phyloP scores from a whole-genome alignment of 345 rosid genomes.

The Diplotaxis tenuifolia region DNA sequence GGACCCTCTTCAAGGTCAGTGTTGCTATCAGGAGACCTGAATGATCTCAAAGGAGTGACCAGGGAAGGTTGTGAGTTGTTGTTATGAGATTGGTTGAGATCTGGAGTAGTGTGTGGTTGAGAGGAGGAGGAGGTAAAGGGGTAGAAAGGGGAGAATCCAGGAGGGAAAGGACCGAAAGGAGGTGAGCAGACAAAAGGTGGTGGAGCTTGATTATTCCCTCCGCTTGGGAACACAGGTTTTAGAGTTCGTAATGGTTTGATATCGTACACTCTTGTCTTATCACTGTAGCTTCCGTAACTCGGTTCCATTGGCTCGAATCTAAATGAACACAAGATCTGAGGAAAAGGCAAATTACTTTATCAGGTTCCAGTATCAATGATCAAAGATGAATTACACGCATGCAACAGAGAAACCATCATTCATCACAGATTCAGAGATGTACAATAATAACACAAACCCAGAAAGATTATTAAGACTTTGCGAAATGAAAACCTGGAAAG shows the following conservation, averaged over 20 bases:
- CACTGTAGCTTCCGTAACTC: constrained; percentile 18
- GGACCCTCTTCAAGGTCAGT: too few species aligned
- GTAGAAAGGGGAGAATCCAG: constrained; percentile 67
- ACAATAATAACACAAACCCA: neutral
- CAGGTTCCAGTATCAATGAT: too few species aligned
- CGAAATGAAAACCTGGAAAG: neutral
- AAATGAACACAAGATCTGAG: too few species aligned
- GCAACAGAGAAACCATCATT: constrained; percentile 8
- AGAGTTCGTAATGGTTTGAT: constrained; percentile 74
- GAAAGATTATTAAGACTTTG: neutral
- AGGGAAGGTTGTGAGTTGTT: constrained; percentile 24
- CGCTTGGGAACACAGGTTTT: constrained; percentile 54
- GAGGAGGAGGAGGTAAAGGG: constrained; percentile 51
- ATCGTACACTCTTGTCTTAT: constrained; percentile 70
- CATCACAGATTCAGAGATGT: constrained; percentile 16
- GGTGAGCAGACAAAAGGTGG: constrained; percentile 50
- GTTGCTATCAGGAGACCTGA: constrained; percentile 39
- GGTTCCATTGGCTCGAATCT: constrained; percentile 38
- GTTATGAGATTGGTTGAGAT: constrained; percentile 41
- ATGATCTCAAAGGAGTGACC: constrained; percentile 59
- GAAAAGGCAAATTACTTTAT: neutral
- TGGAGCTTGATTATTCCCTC: constrained; percentile 40
- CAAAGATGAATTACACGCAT: constrained; percentile 23
- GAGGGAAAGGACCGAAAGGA: constrained; percentile 54
- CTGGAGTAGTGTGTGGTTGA: constrained; percentile 38